Evolutionary conservation across 768 basidiomycete genomes (phyloP), one percentile per base, ranked within the genome.

Genomic region (Psilocybe sp.): DNA sequence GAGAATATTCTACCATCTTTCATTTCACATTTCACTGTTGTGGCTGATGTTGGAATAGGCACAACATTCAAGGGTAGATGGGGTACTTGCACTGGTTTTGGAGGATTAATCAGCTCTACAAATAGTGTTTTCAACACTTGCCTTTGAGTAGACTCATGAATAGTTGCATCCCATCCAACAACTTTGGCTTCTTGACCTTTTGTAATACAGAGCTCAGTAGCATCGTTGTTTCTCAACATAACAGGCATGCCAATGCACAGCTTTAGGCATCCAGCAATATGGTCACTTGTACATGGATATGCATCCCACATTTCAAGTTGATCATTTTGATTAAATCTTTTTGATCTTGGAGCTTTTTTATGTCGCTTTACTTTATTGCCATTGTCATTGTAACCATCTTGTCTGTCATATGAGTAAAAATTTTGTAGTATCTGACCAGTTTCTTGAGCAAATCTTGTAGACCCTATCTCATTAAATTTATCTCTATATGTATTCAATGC

Each of bases 161-260:
- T 31, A 7, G 13, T 15, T 14, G 44, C 40, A 18, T 62, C 37
- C 71, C 70, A 73, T 11, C 61, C 65, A 51, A 48, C 41, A 2
- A 71, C 67, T 32, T 37, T 49, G 0, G 51, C 71, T 57, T 69
- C 64, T 51, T 69, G 66, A 1, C 69, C 70, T 47, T 67, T 68
- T 2, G 68, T 70, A 6, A 71, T 68, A 43, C 64, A 60, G 13
- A 67, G 41, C 38, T 67, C 64, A 6, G 69, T 69, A 2, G 68
- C 69, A 47, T 51, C 40, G 52, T 69, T 70, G 35, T 60, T 32
- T 36, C 60, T 34, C 10, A 69, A 61, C 53, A 69, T 65, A 2
- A 71, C 61, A 23, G 71, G 72, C 49, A 69, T 54, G 0, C 66
- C 68, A 31, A 58, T 23, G 53, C 66, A 68, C 7, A 69, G 35